A percentile compares a stretch with the other conserved stretches of the same genome.
These are phyloP conservation scores for Lanmaoa rubissima DNA, from an alignment of 768 basidiomycete species.

Conservation along the genomic window DNA sequence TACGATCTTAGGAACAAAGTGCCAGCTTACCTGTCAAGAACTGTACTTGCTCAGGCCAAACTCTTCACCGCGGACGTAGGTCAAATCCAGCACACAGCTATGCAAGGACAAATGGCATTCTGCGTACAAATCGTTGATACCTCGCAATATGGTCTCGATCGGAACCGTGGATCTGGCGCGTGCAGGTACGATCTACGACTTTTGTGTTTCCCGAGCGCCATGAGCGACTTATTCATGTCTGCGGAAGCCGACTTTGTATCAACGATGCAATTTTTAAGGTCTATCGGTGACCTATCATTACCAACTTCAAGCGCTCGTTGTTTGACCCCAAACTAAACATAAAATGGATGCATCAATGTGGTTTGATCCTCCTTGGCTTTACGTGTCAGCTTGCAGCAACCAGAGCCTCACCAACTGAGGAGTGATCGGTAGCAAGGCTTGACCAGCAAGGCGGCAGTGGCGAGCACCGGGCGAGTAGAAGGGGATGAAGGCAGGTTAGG, in stretches of 20 bases:
- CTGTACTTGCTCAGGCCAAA: conserved; percentile 17
- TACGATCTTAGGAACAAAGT: background rate
- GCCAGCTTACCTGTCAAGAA: conserved; percentile 35
- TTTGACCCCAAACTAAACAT: too few species aligned
- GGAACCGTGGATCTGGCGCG: conserved; percentile 41
- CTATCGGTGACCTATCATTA: too few species aligned
- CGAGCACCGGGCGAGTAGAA: too few species aligned
- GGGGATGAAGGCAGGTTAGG: too few species aligned
- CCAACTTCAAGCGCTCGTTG: too few species aligned
- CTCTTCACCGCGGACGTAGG: conserved; percentile 3
- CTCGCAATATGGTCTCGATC: conserved; percentile 45
- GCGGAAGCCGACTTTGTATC: conserved; percentile 18
- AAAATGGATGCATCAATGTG: too few species aligned
- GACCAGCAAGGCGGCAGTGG: too few species aligned
- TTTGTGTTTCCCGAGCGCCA: conserved; percentile 10
- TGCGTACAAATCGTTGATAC: conserved; percentile 46
- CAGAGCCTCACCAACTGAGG: too few species aligned
- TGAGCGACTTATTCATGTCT: conserved; percentile 9
- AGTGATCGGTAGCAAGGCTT: too few species aligned
- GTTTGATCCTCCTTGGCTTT: too few species aligned
- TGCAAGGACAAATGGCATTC: conserved; percentile 46
- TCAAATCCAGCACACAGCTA: background rate
- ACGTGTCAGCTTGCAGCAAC: too few species aligned
- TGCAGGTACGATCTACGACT: conserved; percentile 41
- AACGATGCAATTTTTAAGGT: conserved; percentile 6